Base-by-base conservation (phyloP, 108 stramenopile genomes). In the Conticribra guillardii region DNA sequence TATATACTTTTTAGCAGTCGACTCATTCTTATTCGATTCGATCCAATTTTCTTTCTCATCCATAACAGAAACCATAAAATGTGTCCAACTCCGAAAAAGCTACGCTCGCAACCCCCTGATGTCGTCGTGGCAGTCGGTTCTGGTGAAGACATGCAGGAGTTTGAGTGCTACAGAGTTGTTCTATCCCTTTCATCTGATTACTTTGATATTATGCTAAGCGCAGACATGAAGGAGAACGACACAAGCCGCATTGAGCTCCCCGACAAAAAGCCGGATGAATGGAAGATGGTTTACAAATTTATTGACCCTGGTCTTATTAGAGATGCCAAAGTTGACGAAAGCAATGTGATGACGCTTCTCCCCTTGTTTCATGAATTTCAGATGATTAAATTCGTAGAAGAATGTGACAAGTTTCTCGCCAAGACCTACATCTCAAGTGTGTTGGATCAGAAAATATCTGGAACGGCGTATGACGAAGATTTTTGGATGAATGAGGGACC, bases 241-340 rank as follows among this genome's bases (percentile, higher is more conserved):
- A 52, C 18, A 7, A 45, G 17, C 14, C 50, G 64, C 16, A 66
- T 66, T 54, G 48, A 53, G 19, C 53, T 66, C 28, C 64, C 64
- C 18, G 50, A 66, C 21, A 66, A 66, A 32, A 50, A 66, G 21
- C 64, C 64, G 17, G 50, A 51, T 3, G 64, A 66, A 29, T 66
- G 64, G 64, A 24, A 51, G 50, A 18, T 66, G 9, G 16, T 66
- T 66, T 53, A 50, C 16, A n/a, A 23, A 23, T 66, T 48, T 24
- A 54, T 66, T 8, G 64, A 66, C 30, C 64, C 64, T 3, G 5
- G 50, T 29, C 7, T 7, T 3, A 23, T 18, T 9, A 8, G 8
- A 15, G 22, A 15, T 15, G 14, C 18, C 28, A 28, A 29, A 29
- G 21, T 4, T 9, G 34, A 62, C 8, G 37, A 22, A 4, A 31